phyloP scores from a whole-genome alignment of 2,329 filamentous ascomycete species.

The Aspergillus sp. region DNA sequence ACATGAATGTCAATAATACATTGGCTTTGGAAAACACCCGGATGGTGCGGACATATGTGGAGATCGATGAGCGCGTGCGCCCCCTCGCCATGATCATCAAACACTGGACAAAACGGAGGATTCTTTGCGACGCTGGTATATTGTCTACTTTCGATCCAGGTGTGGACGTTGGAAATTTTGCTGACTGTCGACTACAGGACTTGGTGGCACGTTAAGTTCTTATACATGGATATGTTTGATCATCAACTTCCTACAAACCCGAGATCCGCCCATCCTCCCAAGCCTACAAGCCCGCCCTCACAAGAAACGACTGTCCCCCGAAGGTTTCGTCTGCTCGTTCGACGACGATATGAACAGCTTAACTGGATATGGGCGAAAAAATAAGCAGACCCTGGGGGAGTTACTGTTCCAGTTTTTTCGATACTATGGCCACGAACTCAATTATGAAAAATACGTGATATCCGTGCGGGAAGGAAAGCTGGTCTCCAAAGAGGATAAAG shows the following conservation, averaged over 20 bases:
- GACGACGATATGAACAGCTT: conserved; percentile 80
- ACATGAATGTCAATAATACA: conserved; percentile 99
- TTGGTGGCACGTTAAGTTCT: conserved; percentile 91
- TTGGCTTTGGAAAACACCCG: conserved; percentile 92
- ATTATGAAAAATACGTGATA: conserved; percentile 80
- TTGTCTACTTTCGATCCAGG: conserved; percentile 1
- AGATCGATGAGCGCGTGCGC: conserved; percentile 85
- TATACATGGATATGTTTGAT: conserved; percentile 99
- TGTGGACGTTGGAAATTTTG: background rate
- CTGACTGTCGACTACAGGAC: conserved; percentile 56
- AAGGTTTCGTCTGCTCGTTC: conserved; percentile 72
- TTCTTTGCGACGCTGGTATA: conserved; percentile 94
- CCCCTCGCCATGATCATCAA: conserved; percentile 96
- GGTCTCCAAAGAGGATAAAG: conserved; percentile 79
- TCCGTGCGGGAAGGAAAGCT: conserved; percentile 81
- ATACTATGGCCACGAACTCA: conserved; percentile 88
- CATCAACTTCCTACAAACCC: conserved; percentile 89
- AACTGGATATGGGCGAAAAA: conserved; percentile 70
- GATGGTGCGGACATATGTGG: conserved; percentile 96
- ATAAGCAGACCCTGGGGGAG: conserved; percentile 78
- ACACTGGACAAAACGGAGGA: conserved; percentile 89
- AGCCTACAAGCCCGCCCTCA: conserved; percentile 74
- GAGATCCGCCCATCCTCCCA: conserved; percentile 79
- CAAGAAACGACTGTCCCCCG: conserved; percentile 58
- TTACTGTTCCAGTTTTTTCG: conserved; percentile 96